Evolutionary conservation across 2,329 filamentous ascomycete genomes (phyloP).

Genomic region (Fusarium denticulatum): DNA sequence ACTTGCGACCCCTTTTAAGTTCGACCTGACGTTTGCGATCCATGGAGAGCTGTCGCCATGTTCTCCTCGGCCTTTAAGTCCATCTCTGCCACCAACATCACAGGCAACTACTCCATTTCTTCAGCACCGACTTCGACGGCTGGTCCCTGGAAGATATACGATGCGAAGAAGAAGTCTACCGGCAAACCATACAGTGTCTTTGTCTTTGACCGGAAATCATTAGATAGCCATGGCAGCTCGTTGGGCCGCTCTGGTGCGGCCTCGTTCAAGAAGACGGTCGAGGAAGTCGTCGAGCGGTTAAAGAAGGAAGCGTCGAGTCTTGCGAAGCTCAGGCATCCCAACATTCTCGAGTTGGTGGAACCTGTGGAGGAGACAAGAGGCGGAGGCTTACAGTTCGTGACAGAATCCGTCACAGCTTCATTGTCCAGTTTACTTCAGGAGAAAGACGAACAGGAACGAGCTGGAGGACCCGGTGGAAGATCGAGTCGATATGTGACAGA

Average conservation of each 20-base stretch:
- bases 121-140: slow-evolving; percentile 79
- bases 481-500: slow-evolving; percentile 84
- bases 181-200: slow-evolving; percentile 91
- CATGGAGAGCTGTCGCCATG: slow-evolving; percentile 63
- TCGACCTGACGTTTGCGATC: slow-evolving; percentile 43
- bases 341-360: slow-evolving; percentile 90
- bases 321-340: slow-evolving; percentile 88
- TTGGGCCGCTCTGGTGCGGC: slow-evolving; percentile 61
- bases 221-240: slow-evolving; percentile 68
- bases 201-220: slow-evolving; percentile 88
- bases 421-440: slow-evolving; percentile 83
- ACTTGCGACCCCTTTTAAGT: not conserved
- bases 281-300: slow-evolving; percentile 89
- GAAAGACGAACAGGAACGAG: slow-evolving; percentile 86
- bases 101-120: slow-evolving; percentile 87
- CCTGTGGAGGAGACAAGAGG: slow-evolving; percentile 93
- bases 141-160: slow-evolving; percentile 97
- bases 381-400: slow-evolving; percentile 94
- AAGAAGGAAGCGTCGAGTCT: slow-evolving; percentile 92
- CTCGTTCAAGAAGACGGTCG: slow-evolving; percentile 80
- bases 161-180: slow-evolving; percentile 95
- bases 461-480: slow-evolving; percentile 73
- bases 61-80: slow-evolving; percentile 95
- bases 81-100: slow-evolving; percentile 89
- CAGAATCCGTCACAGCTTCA: slow-evolving; percentile 90